Evolutionary conservation across 371 early-diverging fungal species (phyloP).

Genomic region (Syncephalastrum sp.): DNA sequence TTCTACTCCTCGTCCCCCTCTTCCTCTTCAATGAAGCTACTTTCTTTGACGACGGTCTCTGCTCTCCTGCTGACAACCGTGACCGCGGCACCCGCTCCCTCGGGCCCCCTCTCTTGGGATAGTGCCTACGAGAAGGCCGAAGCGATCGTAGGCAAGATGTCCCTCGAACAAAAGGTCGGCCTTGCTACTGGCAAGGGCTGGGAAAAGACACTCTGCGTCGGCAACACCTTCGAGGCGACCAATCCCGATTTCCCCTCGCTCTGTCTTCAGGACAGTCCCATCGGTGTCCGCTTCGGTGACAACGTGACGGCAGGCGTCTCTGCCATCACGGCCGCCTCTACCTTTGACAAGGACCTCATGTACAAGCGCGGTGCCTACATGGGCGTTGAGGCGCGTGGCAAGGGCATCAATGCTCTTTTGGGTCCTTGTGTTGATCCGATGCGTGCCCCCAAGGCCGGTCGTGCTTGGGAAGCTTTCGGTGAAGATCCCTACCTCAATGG

Average conservation of each 20-base stretch:
- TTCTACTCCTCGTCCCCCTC: too few relatives aligned
- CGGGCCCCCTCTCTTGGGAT: slow-evolving; percentile 28
- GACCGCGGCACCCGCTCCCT: too few relatives aligned
- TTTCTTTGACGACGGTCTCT: too few relatives aligned
- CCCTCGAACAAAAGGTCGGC: slow-evolving; percentile 42
- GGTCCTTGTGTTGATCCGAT: slow-evolving; percentile 53
- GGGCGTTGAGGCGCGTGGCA: slow-evolving; percentile 50
- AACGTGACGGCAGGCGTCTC: slow-evolving; percentile 49
- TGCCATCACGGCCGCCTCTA: slow-evolving; percentile 54
- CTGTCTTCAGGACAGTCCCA: slow-evolving; percentile 55
- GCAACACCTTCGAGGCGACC: slow-evolving; percentile 38
- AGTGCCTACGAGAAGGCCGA: slow-evolving; percentile 39
- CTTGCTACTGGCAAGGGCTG: slow-evolving; percentile 55
- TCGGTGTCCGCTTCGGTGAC: slow-evolving; percentile 44
- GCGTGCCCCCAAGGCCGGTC: slow-evolving; percentile 47
- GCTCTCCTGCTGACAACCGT: too few relatives aligned
- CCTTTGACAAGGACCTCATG: slow-evolving; percentile 50
- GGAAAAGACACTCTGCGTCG: slow-evolving; percentile 45
- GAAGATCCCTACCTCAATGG: slow-evolving; percentile 63
- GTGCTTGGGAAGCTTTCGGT: slow-evolving; percentile 62
- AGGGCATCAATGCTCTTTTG: slow-evolving; percentile 50
- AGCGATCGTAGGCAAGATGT: slow-evolving; percentile 28
- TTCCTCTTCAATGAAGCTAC: too few relatives aligned
- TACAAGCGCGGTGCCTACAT: slow-evolving; percentile 43
- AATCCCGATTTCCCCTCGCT: slow-evolving; percentile 55